phyloP scores from a whole-genome alignment of 352 stramenopile species.

The Pythium pectinolyticum region DNA sequence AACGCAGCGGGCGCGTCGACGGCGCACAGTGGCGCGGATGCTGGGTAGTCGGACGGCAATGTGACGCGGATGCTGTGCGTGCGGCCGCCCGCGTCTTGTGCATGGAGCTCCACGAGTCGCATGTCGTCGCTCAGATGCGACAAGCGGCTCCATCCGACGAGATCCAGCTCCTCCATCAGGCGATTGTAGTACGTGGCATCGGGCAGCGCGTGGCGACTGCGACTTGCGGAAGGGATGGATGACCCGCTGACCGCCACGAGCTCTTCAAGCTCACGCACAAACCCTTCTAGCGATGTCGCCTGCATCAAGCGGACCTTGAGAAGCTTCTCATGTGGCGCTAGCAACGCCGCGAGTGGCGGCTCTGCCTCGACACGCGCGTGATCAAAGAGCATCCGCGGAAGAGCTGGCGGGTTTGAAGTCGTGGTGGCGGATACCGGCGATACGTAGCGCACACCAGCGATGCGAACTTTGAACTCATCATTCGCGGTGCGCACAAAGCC shows the following conservation, averaged over 20 bases:
- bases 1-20: slow-evolving; percentile 64
- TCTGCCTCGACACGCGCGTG: slow-evolving; percentile 55
- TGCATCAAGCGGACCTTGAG: slow-evolving; percentile 62
- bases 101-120: slow-evolving; percentile 50
- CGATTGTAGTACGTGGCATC: slow-evolving; percentile 56
- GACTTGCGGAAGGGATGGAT: neutral
- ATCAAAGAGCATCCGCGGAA: slow-evolving; percentile 33
- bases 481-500: slow-evolving; percentile 55
- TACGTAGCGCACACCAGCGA: slow-evolving; percentile 36
- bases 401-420: neutral
- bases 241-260: slow-evolving; percentile 49
- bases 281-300: slow-evolving; percentile 50
- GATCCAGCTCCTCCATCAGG: slow-evolving; percentile 61
- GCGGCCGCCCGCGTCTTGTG: slow-evolving; percentile 38
- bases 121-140: slow-evolving; percentile 61
- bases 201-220: slow-evolving; percentile 30
- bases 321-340: slow-evolving; percentile 42
- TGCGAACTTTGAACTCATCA: slow-evolving; percentile 53
- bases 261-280: slow-evolving; percentile 59
- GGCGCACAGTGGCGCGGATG: slow-evolving; percentile 31
- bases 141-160: slow-evolving; percentile 60
- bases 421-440: slow-evolving; percentile 8
- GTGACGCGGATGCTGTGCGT: slow-evolving; percentile 45
- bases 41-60: slow-evolving; percentile 45
- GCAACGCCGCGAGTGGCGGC: slow-evolving; percentile 41